Evolutionary conservation across 805 yeast genomes (phyloP), one percentile per base, ranked within the genome.

Genomic region (Schizosaccharomyces pombe): DNA sequence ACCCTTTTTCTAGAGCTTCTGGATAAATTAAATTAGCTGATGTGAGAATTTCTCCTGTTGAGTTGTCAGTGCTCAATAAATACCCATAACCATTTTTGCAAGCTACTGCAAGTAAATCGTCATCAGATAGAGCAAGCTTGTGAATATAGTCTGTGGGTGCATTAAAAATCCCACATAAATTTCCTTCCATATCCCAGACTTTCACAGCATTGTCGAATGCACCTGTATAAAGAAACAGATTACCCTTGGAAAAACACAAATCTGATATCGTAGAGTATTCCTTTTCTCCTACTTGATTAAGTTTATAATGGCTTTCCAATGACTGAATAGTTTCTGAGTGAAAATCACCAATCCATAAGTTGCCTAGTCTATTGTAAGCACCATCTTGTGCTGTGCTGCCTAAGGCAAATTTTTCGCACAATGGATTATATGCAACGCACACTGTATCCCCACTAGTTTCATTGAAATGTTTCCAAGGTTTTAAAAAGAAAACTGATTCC

Each of bases 311-410:
- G 5, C 47, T 47, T 6, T 33, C 30, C n/a, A 52, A 28, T 0
- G 34, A 28, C 14, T 31, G 24, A n/a, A 37, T 26, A 8, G 19
- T 9, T 8, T 28, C 47, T 22, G 8, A 8, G 8, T 32, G 22
- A 11, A 34, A 14, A 29, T 52, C 54, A 39, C 54, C 54, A 11
- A 52, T 14, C 47, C 40, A 52, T 34, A 52, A 37, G 28, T 31
- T 52, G 31, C 54, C 54, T 24, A 28, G 16, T 28, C 54, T 34
- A 24, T 52, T 52, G 47, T 49, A 49, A 8, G 33, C 53, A 32
- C 37, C 53, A 14, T 30, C 33, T n/a, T 16, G 34, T 12, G 53
- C 32, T 6, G 39, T 32, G 32, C 53, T 49, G n/a, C 53, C 53
- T 14, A 49, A 29, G 14, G 53, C 53, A 9, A 49, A 26, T 29